These are phyloP conservation scores for Saccharomyces eubayanus DNA, from an alignment of 805 yeast species.

Conservation along the genomic window DNA sequence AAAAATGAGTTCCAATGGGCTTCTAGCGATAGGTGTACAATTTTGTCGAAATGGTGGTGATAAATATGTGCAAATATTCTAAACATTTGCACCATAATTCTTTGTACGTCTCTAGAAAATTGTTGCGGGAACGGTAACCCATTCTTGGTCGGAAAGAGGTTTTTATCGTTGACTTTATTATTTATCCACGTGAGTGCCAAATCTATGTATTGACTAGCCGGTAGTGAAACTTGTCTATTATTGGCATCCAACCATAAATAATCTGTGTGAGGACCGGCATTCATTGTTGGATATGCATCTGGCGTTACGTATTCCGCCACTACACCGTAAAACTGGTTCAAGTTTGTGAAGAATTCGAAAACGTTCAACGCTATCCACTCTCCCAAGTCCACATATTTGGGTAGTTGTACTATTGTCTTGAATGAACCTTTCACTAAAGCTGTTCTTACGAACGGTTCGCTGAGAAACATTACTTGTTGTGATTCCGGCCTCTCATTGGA, in stretches of 20 bases:
- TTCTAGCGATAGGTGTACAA: slow-evolving; percentile 84
- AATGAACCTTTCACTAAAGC: slow-evolving; percentile 94
- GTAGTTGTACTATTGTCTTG: slow-evolving; percentile 89
- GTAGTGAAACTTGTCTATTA: slow-evolving; percentile 74
- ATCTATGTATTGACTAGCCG: slow-evolving; percentile 90
- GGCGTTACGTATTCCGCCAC: slow-evolving; percentile 86
- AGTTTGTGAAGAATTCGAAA: slow-evolving; percentile 78
- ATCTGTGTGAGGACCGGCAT: slow-evolving; percentile 87
- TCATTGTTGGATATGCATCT: slow-evolving; percentile 86
- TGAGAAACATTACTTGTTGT: slow-evolving; percentile 48
- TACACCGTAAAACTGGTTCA: slow-evolving; percentile 85
- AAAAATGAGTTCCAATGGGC: slow-evolving; percentile 98
- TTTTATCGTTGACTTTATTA: slow-evolving; percentile 79
- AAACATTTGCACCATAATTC: slow-evolving; percentile 86
- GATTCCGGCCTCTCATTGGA: slow-evolving; percentile 19
- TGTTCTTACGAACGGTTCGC: slow-evolving; percentile 89
- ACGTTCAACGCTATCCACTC: slow-evolving; percentile 95
- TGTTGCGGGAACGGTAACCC: slow-evolving; percentile 85
- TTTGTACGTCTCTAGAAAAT: slow-evolving; percentile 72
- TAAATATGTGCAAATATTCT: slow-evolving; percentile 92
- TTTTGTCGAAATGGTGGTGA: slow-evolving; percentile 87
- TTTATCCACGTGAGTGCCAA: slow-evolving; percentile 86
- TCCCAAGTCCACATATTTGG: slow-evolving; percentile 86
- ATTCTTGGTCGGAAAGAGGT: slow-evolving; percentile 82
- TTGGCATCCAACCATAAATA: slow-evolving; percentile 83